Evolutionary conservation across 1,284 basidiomycete genomes (phyloP), one percentile per base, ranked within the genome.

Genomic region (Moesziomyces parantarcticus): DNA sequence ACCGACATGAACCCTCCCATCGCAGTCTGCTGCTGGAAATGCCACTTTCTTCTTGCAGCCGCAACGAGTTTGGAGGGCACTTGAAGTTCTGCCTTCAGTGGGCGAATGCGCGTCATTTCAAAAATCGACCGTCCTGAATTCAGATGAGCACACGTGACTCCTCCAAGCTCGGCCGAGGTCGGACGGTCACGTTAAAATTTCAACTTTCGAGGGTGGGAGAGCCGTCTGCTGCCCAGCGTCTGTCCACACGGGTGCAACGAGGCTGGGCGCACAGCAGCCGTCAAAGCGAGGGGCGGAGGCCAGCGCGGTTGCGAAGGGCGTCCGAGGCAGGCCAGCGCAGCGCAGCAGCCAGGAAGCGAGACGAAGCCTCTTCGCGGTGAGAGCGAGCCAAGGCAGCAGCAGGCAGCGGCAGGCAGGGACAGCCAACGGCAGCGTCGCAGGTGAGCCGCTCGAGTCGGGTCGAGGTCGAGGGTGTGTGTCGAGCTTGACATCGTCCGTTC

Each of bases 401-500:
- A 5, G n/a, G n/a, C 22, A 20, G 18, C 10, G n/a, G n/a, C 32
- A 29, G 39, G 34, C 11, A 47, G 25, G 36, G 23, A 48, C 20
- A 7, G 34, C 34, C 34, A 44, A 9, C 21, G 13, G 20, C 14
- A 25, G 23, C 16, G 20, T 13, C 14, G 43, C 11, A 47, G 45
- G 14, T 13, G 13, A 26, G 11, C 23, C 29, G 45, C 5, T 36
- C 49, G 32, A 52, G 55, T 40, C 39, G 47, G 29, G 40, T 39
- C 51, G 32, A 44, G 36, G 59, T 62, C 44, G 55, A 55, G 59
- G 34, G 41, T 51, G 45, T 55, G 52, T 55, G 55, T 65, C 54
- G 42, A 65, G 68, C 61, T 71, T 44, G 61, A 65, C 68, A 65
- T 71, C 62, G 50, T 59, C 61, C 62, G 58, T 71, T 71, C 68